Base-by-base conservation (phyloP, 2,329 filamentous ascomycete genomes). In the Simplicillium aogashimaense region DNA sequence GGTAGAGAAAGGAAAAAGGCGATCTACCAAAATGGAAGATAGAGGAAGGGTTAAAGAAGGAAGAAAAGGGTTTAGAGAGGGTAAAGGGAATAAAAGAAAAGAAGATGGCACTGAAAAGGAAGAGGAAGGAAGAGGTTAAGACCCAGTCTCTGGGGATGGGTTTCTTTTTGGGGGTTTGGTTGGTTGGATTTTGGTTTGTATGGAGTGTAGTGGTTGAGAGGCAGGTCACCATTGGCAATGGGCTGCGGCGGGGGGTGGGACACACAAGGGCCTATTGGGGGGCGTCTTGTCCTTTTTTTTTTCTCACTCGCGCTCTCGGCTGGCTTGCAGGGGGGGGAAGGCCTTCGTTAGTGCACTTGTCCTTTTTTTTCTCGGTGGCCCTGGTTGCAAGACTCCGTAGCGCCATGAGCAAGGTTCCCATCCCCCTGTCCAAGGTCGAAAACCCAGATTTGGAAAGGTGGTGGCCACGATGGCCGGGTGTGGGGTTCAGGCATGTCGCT, bases 361-460 rank as follows among this genome's bases (percentile, higher is more conserved):
- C 16, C 20, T 17, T 12, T 34, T 34, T 17, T 14, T 8, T 12
- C 28, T 25, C 35, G 14, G 37, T 38, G 32, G n/a, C n/a, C 16
- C 3, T 34, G 7, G 14, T n/a, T 2, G 35, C 20, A 25, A 25
- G 20, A 25, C 20, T 9, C 20, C 20, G 20, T 25, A 25, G 20
- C 20, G 20, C 20, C 20, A 6, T 25, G 20, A 25, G 20, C 20
- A 25, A 25, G 20, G 20, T 25, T 25, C 14, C 34, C 34, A 15
- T 36, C 14, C 11, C 16, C 34, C 16, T 15, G 34, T 36, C 18
- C 34, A 36, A 36, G 34, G 13, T 36, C 12, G 34, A 36, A 17
- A 18, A 11, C 34, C 35, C 39, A 41, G 39, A 41, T 41, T 37
- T 35, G 35, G 39, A 34, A 35, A 36, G 20, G 39, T 31, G 35